phyloP scores from a whole-genome alignment of 164 flowering plant genomes.

The Warburgia ugandensis region DNA sequence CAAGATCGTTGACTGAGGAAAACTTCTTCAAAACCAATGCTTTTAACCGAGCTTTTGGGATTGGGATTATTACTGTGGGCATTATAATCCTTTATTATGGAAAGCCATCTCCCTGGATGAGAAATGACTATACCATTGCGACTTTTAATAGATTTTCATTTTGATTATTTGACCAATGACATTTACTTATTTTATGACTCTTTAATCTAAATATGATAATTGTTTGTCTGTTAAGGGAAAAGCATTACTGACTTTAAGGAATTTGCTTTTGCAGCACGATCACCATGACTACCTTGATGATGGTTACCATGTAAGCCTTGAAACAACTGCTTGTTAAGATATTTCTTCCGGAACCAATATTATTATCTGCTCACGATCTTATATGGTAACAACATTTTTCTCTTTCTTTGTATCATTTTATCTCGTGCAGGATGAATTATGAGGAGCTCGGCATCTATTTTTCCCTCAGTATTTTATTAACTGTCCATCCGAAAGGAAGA shows the following conservation, averaged over 20 bases:
- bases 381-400: not conserved
- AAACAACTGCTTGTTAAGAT: not conserved
- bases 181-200: not conserved
- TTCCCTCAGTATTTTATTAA: too few relatives aligned
- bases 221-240: not conserved
- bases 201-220: not conserved
- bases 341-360: too few relatives aligned
- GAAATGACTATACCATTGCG: too few relatives aligned
- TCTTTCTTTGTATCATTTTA: not conserved
- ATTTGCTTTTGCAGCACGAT: slow-evolving; percentile 35
- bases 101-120: too few relatives aligned
- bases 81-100: too few relatives aligned
- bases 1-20: too few relatives aligned
- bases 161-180: too few relatives aligned
- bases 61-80: too few relatives aligned
- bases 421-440: slow-evolving; percentile 21
- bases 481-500: too few relatives aligned
- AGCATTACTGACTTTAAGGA: slow-evolving; percentile 7
- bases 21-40: too few relatives aligned
- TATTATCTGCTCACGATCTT: not conserved
- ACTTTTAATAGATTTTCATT: too few relatives aligned
- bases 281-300: slow-evolving; percentile 46
- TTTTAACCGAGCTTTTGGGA: too few relatives aligned
- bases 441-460: slow-evolving; percentile 4
- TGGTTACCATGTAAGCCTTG: slow-evolving; percentile 55